Evolutionary conservation across 495 filamentous ascomycete genomes (phyloP), one percentile per base, ranked within the genome.

Genomic region (Xylaria acuta): DNA sequence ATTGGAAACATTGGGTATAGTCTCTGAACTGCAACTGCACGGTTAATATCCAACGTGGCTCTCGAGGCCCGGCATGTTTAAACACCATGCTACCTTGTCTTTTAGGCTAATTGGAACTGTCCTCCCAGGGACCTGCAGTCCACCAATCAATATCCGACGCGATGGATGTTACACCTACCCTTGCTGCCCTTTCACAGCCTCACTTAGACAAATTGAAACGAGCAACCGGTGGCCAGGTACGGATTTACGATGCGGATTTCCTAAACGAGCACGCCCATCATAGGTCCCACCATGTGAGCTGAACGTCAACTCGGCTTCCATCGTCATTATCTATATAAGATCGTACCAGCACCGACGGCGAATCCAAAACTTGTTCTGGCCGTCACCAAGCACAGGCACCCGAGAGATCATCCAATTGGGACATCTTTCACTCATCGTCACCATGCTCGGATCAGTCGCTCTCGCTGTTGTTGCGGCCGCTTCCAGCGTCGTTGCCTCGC

Each of bases 401-500:
- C 47, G 11, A 64, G 12, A 32, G 22, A 25, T 54, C 43, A 30
- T 38, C 40, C 6, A 18, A 54, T n/a, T 20, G 32, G 11, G 32
- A 14, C 18, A 59, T 59, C 20, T 64, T 63, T 30, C 22, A 62
- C 53, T 38, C 54, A 18, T 51, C 20, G 49, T 36, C 72, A 73
- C 54, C 20, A 79, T 79, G 77, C 67, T 79, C 75, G 63, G 78
- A 34, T 79, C 77, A 51, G 47, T 75, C 38, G 45, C 85, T 41
- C 72, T 86, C 64, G 74, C 83, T 20, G 82, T 82, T 47, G 71
- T 77, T 65, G 75, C 79, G 38, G 78, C 81, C 36, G 79, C 75
- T 34, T 75, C 77, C 47, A 77, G 77, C 27, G 79, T 79, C 69
- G 53, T 86, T 54, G 84, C 84, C 66, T 82, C 80, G 0, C 86